These are phyloP conservation scores for Albophoma yamanashiensis DNA, from an alignment of 2,329 filamentous ascomycete genomes.

Conservation along the genomic window DNA sequence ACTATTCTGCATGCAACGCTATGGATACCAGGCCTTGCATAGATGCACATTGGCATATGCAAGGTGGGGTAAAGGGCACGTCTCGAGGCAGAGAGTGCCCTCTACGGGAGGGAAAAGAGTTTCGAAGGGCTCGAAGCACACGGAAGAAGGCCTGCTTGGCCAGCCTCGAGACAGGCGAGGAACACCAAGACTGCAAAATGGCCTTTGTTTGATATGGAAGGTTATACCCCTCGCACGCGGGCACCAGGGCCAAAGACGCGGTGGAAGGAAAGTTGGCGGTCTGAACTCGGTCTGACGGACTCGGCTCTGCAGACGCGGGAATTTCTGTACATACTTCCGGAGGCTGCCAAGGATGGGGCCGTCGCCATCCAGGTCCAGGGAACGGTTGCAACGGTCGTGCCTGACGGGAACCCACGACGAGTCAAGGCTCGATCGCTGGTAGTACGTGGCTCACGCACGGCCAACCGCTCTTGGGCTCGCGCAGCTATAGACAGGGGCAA, in stretches of 20 bases:
- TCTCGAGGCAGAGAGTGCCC: conserved; percentile 8
- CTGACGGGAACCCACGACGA: neutral
- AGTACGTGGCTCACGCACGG: neutral
- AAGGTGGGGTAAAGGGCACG: conserved; percentile 7
- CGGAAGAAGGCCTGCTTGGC: conserved; percentile 11
- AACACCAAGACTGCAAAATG: conserved; percentile 23
- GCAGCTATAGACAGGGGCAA: conserved; percentile 23
- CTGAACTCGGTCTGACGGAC: neutral
- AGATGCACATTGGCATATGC: conserved; percentile 6
- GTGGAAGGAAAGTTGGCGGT: neutral
- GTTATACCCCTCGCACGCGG: neutral
- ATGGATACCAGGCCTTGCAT: conserved; percentile 4
- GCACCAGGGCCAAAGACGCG: neutral
- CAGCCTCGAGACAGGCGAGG: conserved; percentile 14
- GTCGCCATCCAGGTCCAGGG: conserved; percentile 3
- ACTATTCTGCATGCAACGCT: conserved; percentile 13
- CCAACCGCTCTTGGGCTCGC: conserved; percentile 6
- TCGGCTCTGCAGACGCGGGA: neutral
- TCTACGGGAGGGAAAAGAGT: conserved; percentile 9
- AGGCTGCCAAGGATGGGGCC: neutral
- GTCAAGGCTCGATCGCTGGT: neutral
- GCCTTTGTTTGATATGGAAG: conserved; percentile 4
- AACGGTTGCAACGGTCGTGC: neutral
- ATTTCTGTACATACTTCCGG: conserved; percentile 19
- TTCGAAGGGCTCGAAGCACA: conserved; percentile 1